Base-by-base conservation (phyloP, 2,329 filamentous ascomycete species). In the Trichoderma atrobrunneum region DNA sequence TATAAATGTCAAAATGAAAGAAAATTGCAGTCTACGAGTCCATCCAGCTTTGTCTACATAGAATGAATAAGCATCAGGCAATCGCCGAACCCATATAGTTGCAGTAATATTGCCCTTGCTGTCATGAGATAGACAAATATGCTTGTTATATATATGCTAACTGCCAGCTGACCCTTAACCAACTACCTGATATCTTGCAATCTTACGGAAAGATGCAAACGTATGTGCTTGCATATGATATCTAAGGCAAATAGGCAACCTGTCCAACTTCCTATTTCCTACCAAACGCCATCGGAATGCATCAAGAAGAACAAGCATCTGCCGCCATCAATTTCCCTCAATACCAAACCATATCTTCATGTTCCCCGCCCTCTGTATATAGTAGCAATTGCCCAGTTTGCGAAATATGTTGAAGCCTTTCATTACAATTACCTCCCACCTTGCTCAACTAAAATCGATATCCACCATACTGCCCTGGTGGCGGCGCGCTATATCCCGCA, bases 391-490 rank as follows among this genome's bases (percentile, higher is more conserved):
- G 70, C 63, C 56, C 63, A 72, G 21, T 43, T 59, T 61, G 14
- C 60, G 43, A 30, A 43, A 56, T 28, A 36, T 34, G 36, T 24
- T 68, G 48, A 51, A 36, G 54, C 18, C 54, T 30, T 64, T 57
- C 66, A 34, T 21, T 30, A 30, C 7, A 43, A 67, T 39, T 10
- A 8, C 36, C 51, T 6, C 51, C 57, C 12, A 28, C n/a, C 32
- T 10, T 36, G n/a, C 48, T 30, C 28, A 16, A 61, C 36, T 68
- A 81, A 72, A 79, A 83, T 39, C 79, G 78, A 72, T 81, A 82
- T 28, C 80, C 79, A 64, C 80, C 80, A 73, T 79, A 83, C 65
- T 82, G 80, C n/a, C 80, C 80, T 36, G 79, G 76, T 16, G 79
- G 71, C 24, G 65, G 78, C 56, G 78, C 78, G 51, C 78, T 78